Conservation (phyloP, 2,329 filamentous ascomycete species). For the Myriosclerotinia scirpicola region DNA sequence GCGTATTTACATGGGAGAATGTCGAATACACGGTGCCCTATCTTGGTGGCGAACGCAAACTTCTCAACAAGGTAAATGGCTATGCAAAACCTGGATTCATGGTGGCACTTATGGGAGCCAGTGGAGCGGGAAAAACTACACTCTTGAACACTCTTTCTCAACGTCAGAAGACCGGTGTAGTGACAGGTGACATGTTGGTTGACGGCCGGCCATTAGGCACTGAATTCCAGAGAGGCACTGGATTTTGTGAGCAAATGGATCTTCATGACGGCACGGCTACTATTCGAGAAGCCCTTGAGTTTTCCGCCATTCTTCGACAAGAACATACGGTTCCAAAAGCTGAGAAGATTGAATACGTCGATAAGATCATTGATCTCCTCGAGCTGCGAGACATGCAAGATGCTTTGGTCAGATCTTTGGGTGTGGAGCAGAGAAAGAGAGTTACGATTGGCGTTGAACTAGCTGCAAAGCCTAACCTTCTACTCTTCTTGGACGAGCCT, state of each 20-base stretch:
- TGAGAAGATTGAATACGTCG: constrained; percentile 66
- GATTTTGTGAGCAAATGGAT: constrained; percentile 72
- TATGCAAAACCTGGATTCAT: constrained; percentile 77
- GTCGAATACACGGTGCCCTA: constrained; percentile 73
- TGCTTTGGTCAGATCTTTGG: constrained; percentile 62
- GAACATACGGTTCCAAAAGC: constrained; percentile 52
- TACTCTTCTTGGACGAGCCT: constrained; percentile 72
- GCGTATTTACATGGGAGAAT: constrained; percentile 70
- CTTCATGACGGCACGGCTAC: constrained; percentile 67
- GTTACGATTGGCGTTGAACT: constrained; percentile 74
- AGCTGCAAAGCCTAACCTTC: constrained; percentile 65
- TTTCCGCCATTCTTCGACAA: constrained; percentile 66
- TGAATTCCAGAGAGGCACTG: constrained; percentile 68
- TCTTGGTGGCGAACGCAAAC: constrained; percentile 57
- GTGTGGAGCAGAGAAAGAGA: constrained; percentile 63
- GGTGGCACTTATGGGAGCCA: constrained; percentile 79
- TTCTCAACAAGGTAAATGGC: constrained; percentile 69
- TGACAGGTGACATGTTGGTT: constrained; percentile 67
- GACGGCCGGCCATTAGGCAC: constrained; percentile 61
- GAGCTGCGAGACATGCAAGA: constrained; percentile 67
- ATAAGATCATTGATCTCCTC: constrained; percentile 64
- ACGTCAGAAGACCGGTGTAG: constrained; percentile 63
- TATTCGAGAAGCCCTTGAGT: constrained; percentile 66
- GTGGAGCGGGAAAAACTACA: constrained; percentile 81
- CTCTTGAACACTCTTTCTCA: constrained; percentile 75